Percentiles rank a stretch among this genome's conserved stretches.
Evolutionary conservation across 2,329 filamentous ascomycete genomes (phyloP).

Genomic region (Cladorrhinum sp.): DNA sequence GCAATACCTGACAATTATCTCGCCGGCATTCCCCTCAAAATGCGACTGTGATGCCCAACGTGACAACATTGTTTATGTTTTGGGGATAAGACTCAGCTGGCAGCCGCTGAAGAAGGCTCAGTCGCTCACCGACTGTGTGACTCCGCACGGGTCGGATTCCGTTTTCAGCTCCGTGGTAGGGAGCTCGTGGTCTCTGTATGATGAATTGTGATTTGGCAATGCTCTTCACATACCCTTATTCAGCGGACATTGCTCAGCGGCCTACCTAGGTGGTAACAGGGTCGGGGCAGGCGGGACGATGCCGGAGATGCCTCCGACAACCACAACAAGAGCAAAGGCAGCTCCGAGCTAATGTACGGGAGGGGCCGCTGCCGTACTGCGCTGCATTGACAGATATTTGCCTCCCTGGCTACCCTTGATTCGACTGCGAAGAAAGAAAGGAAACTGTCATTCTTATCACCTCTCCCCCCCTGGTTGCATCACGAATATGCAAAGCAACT

Average conservation of each 20-base stretch:
- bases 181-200: not conserved
- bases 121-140: slow-evolving; percentile 16
- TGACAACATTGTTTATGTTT: slow-evolving; percentile 5
- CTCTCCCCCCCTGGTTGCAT: slow-evolving; percentile 9
- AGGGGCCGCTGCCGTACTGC: slow-evolving; percentile 25
- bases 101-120: not conserved
- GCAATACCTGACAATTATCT: not conserved
- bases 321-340: slow-evolving; percentile 18
- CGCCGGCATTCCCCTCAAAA: slow-evolving; percentile 5
- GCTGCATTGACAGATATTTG: slow-evolving; percentile 12
- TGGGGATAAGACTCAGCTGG: not conserved
- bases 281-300: slow-evolving; percentile 20
- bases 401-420: not conserved
- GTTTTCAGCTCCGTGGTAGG: slow-evolving; percentile 1
- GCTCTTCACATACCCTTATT: not conserved
- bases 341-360: slow-evolving; percentile 21
- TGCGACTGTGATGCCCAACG: slow-evolving; percentile 1
- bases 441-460: not conserved
- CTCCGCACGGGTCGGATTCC: slow-evolving; percentile 6
- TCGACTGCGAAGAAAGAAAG: not conserved
- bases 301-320: slow-evolving; percentile 9
- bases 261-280: not conserved
- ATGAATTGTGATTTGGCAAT: not conserved
- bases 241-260: not conserved
- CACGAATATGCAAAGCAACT: slow-evolving; percentile 24